A percentile compares a stretch with the other conserved stretches of the same genome.
Conservation (phyloP, 2,329 filamentous ascomycete species). For the Berkeleyomyces rouxiae region DNA sequence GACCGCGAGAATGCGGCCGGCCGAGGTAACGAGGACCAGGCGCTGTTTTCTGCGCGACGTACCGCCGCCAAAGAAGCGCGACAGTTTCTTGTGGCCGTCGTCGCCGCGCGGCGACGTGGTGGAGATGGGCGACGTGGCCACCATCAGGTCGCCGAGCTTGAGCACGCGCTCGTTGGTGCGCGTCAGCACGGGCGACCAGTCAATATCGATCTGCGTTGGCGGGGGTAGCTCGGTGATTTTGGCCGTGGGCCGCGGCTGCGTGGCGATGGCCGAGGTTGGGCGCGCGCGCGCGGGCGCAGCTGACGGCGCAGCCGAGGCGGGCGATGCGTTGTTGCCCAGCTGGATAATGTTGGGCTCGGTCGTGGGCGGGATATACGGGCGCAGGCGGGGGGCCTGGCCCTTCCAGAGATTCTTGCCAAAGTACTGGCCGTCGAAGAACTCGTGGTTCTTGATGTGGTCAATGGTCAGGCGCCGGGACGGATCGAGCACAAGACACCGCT, state of each 20-base stretch:
- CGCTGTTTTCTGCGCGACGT: conserved; percentile 85
- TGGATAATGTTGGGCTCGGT: conserved; percentile 62
- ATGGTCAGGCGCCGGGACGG: conserved; percentile 70
- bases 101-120: conserved; percentile 50
- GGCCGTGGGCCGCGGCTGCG: conserved; percentile 45
- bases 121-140: conserved; percentile 60
- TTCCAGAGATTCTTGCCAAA: conserved; percentile 83
- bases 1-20: conserved; percentile 74
- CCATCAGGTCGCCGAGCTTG: conserved; percentile 80
- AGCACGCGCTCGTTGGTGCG: conserved; percentile 84
- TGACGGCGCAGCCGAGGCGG: background rate
- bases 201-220: conserved; percentile 92
- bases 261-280: conserved; percentile 24
- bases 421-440: conserved; percentile 76
- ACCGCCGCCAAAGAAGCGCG: conserved; percentile 81
- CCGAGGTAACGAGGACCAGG: conserved; percentile 87
- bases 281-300: background rate
- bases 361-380: conserved; percentile 62
- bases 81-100: conserved; percentile 72
- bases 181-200: conserved; percentile 93
- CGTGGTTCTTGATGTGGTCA: conserved; percentile 91
- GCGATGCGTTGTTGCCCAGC: conserved; percentile 22
- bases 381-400: conserved; percentile 71
- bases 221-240: conserved; percentile 91
- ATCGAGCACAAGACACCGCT: conserved; percentile 78